A percentile compares a stretch with the other conserved stretches of the same genome.
Conservation (phyloP, 2,329 filamentous ascomycete genomes). For the Claviceps sp. region DNA sequence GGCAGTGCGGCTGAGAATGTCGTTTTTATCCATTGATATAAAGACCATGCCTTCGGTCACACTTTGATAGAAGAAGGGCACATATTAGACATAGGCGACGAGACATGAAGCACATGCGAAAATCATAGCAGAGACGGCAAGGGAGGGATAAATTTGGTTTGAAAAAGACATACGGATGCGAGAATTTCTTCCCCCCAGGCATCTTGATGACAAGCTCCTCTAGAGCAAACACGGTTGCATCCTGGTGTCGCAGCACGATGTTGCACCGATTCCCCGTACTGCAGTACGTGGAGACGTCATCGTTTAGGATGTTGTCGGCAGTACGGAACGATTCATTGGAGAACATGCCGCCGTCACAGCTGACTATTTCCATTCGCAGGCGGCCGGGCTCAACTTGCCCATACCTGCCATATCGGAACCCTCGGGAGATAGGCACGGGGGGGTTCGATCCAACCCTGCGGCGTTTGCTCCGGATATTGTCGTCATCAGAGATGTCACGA, state of each 20-base stretch:
- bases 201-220: conserved; percentile 82
- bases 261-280: conserved; percentile 82
- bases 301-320: conserved; percentile 69
- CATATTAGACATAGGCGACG: background rate
- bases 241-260: conserved; percentile 69
- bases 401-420: conserved; percentile 70
- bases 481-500: conserved; percentile 30
- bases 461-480: conserved; percentile 47
- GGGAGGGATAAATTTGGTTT: background rate
- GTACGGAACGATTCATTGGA: conserved; percentile 50
- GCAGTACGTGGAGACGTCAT: conserved; percentile 78
- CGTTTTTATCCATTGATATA: conserved; percentile 70
- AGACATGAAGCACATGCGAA: background rate
- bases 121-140: background rate
- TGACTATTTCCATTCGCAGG: conserved; percentile 75
- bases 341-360: conserved; percentile 71
- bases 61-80: conserved; percentile 25
- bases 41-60: conserved; percentile 90
- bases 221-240: conserved; percentile 66
- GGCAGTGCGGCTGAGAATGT: conserved; percentile 58
- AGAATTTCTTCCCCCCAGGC: conserved; percentile 60
- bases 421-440: conserved; percentile 32
- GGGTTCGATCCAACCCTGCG: conserved; percentile 57
- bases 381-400: conserved; percentile 76
- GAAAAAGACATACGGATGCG: conserved; percentile 57